Percentiles rank a stretch among this genome's conserved stretches.
phyloP scores from a whole-genome alignment of 2,329 filamentous ascomycete species.

The Fusarium dlaminii region DNA sequence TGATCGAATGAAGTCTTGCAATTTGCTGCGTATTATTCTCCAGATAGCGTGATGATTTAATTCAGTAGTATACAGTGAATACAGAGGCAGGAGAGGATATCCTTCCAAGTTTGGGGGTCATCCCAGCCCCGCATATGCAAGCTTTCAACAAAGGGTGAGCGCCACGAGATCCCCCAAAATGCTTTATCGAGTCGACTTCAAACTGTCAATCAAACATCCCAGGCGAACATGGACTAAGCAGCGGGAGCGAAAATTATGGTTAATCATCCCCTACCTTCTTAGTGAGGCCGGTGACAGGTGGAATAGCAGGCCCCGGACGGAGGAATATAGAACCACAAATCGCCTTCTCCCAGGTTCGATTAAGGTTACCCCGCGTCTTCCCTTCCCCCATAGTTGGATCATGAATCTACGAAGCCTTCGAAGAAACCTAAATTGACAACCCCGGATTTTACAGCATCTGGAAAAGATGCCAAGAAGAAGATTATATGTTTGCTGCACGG shows the following conservation, averaged over 20 bases:
- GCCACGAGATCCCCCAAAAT: not conserved
- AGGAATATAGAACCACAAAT: not conserved
- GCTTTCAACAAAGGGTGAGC: fast-evolving
- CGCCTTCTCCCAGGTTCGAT: fast-evolving
- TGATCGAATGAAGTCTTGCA: not conserved
- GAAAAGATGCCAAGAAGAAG: not conserved
- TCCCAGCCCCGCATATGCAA: not conserved
- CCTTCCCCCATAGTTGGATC: not conserved
- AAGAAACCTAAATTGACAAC: not conserved
- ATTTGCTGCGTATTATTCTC: fast-evolving
- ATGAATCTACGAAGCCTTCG: not conserved
- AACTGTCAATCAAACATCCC: fast-evolving
- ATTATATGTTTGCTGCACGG: not conserved
- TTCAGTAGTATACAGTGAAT: not conserved
- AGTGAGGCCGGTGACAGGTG: not conserved
- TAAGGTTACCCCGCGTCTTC: not conserved
- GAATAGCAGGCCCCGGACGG: not conserved
- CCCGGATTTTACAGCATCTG: not conserved
- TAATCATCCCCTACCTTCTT: not conserved
- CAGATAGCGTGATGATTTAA: fast-evolving
- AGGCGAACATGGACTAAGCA: fast-evolving
- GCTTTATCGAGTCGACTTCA: fast-evolving
- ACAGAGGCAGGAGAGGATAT: not conserved
- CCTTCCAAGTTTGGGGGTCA: not conserved
- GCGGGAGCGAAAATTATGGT: not conserved